These are phyloP conservation scores for Salix dunnii DNA, from an alignment of 345 rosid genomes.

Conservation along the genomic window DNA sequence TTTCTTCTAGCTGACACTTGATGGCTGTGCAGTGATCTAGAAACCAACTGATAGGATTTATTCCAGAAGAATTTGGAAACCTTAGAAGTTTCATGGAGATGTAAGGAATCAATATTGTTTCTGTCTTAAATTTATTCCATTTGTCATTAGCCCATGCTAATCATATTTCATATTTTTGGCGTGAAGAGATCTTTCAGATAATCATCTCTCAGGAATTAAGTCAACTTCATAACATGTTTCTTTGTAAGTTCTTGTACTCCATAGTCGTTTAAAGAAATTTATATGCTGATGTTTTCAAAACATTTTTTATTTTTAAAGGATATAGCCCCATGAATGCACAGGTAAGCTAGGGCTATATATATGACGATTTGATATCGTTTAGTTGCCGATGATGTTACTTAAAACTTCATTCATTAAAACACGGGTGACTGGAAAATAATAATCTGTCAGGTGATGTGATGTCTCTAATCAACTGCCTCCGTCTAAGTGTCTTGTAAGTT, in stretches of 20 bases:
- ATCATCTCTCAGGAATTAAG: slow-evolving; percentile 72
- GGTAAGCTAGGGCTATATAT: too few relatives aligned
- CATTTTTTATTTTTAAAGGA: too few relatives aligned
- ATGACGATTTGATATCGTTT: neutral
- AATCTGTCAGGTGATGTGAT: slow-evolving; percentile 76
- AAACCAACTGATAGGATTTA: slow-evolving; percentile 58
- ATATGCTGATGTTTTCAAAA: too few relatives aligned
- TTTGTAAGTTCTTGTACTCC: slow-evolving; percentile 45
- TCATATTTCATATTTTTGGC: slow-evolving; percentile 7
- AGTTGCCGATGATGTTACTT: neutral
- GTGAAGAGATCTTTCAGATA: slow-evolving; percentile 83
- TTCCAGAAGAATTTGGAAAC: slow-evolving; percentile 90
- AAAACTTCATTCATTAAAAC: slow-evolving; percentile 11
- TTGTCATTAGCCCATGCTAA: slow-evolving; percentile 15
- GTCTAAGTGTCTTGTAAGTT: slow-evolving; percentile 67
- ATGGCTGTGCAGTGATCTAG: slow-evolving; percentile 56
- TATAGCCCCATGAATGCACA: too few relatives aligned
- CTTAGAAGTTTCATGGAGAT: slow-evolving; percentile 85
- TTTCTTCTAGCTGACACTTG: slow-evolving; percentile 4
- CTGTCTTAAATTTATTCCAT: neutral
- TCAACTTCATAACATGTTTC: slow-evolving; percentile 66
- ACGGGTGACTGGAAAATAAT: slow-evolving; percentile 78
- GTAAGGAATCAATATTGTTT: slow-evolving; percentile 41
- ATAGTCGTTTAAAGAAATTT: neutral
- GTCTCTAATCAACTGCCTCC: slow-evolving; percentile 62